Conservation (phyloP, 805 yeast species). For the Cephaloascus albidus region DNA sequence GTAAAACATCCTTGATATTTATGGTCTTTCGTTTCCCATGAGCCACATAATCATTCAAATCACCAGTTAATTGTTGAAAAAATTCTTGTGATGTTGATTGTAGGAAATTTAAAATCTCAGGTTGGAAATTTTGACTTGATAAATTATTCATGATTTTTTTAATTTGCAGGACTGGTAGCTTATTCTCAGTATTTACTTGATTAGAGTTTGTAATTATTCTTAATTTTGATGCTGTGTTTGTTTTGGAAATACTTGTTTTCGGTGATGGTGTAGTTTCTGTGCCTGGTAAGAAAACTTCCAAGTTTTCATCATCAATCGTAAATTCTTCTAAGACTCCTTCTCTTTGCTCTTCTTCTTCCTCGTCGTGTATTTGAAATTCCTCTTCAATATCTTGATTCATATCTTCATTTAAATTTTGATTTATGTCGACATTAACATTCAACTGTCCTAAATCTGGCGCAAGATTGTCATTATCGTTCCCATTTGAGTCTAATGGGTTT, state of each 20-base stretch:
- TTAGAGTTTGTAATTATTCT: no score
- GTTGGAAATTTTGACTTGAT: slow-evolving; percentile 7
- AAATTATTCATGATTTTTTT: not conserved
- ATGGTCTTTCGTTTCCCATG: slow-evolving; percentile 18
- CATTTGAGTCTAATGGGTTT: no score
- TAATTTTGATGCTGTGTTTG: no score
- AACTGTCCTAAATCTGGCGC: no score
- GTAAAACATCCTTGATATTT: slow-evolving; percentile 19
- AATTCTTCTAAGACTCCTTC: not conserved
- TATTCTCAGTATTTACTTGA: no score
- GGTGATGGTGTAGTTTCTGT: no score
- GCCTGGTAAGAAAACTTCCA: no score
- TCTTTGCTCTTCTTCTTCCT: no score
- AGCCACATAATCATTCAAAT: slow-evolving; percentile 21
- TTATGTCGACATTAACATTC: no score
- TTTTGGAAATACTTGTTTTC: no score
- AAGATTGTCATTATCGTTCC: not conserved
- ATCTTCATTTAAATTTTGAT: not conserved
- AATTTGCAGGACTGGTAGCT: not conserved
- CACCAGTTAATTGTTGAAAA: slow-evolving; percentile 20
- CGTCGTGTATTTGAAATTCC: no score
- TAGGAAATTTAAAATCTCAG: slow-evolving; percentile 13
- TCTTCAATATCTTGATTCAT: not conserved
- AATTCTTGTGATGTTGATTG: slow-evolving; percentile 23
- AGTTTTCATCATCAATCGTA: not conserved